Conservation (phyloP, 345 rosid genomes). For the Cardamine resedifolia region DNA sequence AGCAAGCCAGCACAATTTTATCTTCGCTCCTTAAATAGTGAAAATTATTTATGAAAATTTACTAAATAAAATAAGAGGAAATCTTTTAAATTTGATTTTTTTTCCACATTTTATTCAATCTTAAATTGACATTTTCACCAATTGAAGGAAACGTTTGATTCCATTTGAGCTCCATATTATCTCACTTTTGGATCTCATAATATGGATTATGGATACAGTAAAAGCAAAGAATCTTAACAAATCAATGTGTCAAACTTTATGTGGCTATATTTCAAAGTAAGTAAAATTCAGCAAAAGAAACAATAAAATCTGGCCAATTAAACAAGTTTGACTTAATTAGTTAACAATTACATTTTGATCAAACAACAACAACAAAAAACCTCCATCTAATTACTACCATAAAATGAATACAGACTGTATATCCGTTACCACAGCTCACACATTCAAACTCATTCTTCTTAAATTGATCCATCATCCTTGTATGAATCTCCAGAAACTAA, state of each 20-base stretch:
- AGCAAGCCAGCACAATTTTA: background rate
- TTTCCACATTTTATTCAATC: background rate
- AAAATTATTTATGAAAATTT: background rate
- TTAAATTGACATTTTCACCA: background rate
- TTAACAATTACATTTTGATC: background rate
- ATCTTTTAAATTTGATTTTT: background rate
- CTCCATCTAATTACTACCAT: background rate
- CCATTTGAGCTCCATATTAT: background rate
- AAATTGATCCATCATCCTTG: background rate
- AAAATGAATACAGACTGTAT: constrained; percentile 10
- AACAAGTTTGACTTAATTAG: constrained; percentile 12
- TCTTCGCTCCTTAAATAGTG: background rate
- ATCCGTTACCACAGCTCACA: constrained; percentile 7
- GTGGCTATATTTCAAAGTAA: background rate
- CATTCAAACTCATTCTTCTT: background rate
- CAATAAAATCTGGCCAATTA: constrained; percentile 3
- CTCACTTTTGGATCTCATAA: background rate
- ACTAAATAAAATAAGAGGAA: background rate
- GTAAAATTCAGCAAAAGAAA: background rate
- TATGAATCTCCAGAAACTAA: background rate
- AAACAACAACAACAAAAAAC: background rate
- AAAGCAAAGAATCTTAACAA: constrained; percentile 6
- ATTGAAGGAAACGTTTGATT: background rate
- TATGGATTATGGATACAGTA: background rate
- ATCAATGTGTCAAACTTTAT: background rate